Evolutionary conservation across 257 asterid species (phyloP).

Genomic region (Solanum phureja): DNA sequence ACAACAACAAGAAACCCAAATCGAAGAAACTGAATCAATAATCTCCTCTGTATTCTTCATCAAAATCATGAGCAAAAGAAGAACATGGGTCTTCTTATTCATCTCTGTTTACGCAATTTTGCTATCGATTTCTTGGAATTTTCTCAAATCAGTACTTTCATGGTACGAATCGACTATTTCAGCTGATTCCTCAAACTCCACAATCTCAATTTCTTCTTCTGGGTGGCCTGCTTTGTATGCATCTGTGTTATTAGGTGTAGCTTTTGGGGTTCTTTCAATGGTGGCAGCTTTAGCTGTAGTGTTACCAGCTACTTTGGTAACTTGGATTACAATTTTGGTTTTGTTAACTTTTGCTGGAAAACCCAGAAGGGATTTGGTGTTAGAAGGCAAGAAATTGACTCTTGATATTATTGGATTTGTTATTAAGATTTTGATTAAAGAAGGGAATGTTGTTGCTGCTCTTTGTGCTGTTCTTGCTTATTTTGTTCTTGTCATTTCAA

Average conservation of each 20-base stretch:
- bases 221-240: constrained; percentile 66
- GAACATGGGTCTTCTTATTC: constrained; percentile 72
- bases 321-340: constrained; percentile 82
- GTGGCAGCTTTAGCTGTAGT: constrained; percentile 85
- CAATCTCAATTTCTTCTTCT: constrained; percentile 4
- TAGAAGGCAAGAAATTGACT: constrained; percentile 79
- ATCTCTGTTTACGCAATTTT: constrained; percentile 57
- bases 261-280: constrained; percentile 72
- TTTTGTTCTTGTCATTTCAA: constrained; percentile 41
- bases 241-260: constrained; percentile 46
- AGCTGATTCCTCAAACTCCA: constrained; percentile 2
- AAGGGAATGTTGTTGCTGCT: constrained; percentile 81
- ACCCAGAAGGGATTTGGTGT: constrained; percentile 55
- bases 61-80: constrained; percentile 54
- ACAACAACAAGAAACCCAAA: constrained; percentile 4
- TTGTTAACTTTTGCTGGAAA: constrained; percentile 68
- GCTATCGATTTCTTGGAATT: constrained; percentile 69
- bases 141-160: constrained; percentile 51
- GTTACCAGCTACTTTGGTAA: constrained; percentile 80
- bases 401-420: constrained; percentile 68
- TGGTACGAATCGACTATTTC: constrained; percentile 40
- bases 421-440: constrained; percentile 58
- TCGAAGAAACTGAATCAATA: background rate
- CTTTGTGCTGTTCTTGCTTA: constrained; percentile 76
- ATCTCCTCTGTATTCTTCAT: constrained; percentile 19